Conservation (phyloP, 2,329 filamentous ascomycete genomes). For the Fusarium anguioides region DNA sequence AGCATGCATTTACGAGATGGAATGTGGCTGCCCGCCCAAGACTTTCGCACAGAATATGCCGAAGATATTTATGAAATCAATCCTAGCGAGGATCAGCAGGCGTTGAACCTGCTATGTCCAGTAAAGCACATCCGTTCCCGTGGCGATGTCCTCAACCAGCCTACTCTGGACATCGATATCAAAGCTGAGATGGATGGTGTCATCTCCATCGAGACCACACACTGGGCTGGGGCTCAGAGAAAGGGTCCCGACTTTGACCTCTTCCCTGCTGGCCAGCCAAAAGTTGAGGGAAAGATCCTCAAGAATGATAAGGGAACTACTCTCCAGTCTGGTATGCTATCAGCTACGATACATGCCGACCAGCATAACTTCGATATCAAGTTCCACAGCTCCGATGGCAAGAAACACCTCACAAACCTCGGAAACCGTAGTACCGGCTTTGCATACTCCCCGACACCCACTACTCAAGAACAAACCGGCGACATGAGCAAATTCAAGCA, state of each 20-base stretch:
- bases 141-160: slow-evolving; percentile 66
- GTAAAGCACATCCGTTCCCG: slow-evolving; percentile 63
- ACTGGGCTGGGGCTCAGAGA: slow-evolving; percentile 53
- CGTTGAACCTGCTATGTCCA: slow-evolving; percentile 66
- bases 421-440: slow-evolving; percentile 55
- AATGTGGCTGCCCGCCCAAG: slow-evolving; percentile 73
- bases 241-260: slow-evolving; percentile 55
- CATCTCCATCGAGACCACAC: slow-evolving; percentile 54
- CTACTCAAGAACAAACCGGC: slow-evolving; percentile 49
- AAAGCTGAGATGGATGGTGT: slow-evolving; percentile 54
- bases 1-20: slow-evolving; percentile 53
- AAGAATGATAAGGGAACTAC: slow-evolving; percentile 51
- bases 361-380: slow-evolving; percentile 54
- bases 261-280: slow-evolving; percentile 51
- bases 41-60: slow-evolving; percentile 71
- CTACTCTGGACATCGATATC: slow-evolving; percentile 60
- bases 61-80: slow-evolving; percentile 69
- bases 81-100: slow-evolving; percentile 57
- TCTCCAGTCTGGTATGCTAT: slow-evolving; percentile 51
- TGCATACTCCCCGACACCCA: slow-evolving; percentile 50
- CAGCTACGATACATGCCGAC: slow-evolving; percentile 51
- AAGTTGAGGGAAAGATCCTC: slow-evolving; percentile 44
- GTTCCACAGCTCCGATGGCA: slow-evolving; percentile 52
- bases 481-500: slow-evolving; percentile 60
- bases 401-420: slow-evolving; percentile 53